Evolutionary conservation across 345 rosid genomes (phyloP), one percentile per base, ranked within the genome.

Genomic region (thale cress (Arabidopsis thaliana)): DNA sequence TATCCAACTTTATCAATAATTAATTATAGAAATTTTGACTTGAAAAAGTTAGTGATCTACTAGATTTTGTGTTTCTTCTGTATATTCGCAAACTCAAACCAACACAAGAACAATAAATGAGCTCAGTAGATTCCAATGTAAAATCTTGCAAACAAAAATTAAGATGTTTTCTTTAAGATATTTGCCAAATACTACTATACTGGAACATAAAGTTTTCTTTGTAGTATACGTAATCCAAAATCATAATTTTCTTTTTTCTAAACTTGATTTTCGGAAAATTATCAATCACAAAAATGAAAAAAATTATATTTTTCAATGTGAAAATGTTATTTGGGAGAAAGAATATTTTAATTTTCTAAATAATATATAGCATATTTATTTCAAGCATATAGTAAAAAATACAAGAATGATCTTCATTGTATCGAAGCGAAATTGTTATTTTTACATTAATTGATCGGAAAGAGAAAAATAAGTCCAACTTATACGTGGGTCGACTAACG

Each of bases 141-240:
- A 32, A 56, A 32, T 32, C 23, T 56, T 14, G 23, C 23, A 14
- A 32, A 32, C 38, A 56, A 56, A 56, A 6, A 23, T 51, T 24
- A 30, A 51, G 56, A 51, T 25, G 33, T 51, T 51, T 51, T 51
- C 32, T 51, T 51, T n/a, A n/a, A n/a, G n/a, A n/a, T n/a, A n/a
- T n/a, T n/a, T n/a, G n/a, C n/a, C n/a, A 16, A 46, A 46, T 46
- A 52, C 34, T 5, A 25, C n/a, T n/a, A n/a, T n/a, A n/a, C n/a
- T n/a, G n/a, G n/a, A 12, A 52, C 16, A 25, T 8, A 53, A 53
- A 11, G 1, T 2, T 25, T 25, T 6, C 0, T 25, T 52, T 4
- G 16, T 42, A 12, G n/a, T n/a, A n/a, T n/a, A n/a, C n/a, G 3
- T 11, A 24, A 5, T 52, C 57, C 33, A 11, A 52, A n/a, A n/a